Evolutionary conservation across 352 stramenopile genomes (phyloP).

Genomic region (Phytophthora cactorum): DNA sequence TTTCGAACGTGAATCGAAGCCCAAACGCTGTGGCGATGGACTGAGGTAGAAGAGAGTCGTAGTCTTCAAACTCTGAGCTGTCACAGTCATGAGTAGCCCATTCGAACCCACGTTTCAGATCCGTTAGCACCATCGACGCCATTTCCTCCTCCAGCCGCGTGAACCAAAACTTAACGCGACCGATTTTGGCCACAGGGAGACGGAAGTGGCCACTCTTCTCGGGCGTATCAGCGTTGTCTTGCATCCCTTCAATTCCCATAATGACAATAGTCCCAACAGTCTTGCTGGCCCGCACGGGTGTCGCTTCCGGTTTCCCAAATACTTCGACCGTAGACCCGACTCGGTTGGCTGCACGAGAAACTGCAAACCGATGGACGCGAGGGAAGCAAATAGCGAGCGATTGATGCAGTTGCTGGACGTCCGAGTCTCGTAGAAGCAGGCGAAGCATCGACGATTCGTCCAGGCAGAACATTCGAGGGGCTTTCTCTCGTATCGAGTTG

Average conservation of each 20-base stretch:
- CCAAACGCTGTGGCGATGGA: conserved; percentile 31
- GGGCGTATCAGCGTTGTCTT: background rate
- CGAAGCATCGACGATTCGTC: conserved; percentile 48
- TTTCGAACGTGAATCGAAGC: conserved; percentile 44
- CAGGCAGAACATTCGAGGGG: conserved; percentile 49
- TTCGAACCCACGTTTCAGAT: conserved; percentile 42
- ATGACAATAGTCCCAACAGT: conserved; percentile 32
- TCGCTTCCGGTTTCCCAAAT: conserved; percentile 21
- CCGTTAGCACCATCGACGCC: conserved; percentile 41
- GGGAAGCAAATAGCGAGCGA: conserved; percentile 52
- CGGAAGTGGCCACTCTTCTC: conserved; percentile 23
- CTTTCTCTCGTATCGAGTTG: conserved; percentile 38
- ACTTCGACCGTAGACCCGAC: conserved; percentile 27
- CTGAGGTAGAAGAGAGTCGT: conserved; percentile 36
- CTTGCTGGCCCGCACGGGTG: conserved; percentile 8
- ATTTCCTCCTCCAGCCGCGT: conserved; percentile 69
- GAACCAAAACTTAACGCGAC: conserved; percentile 72
- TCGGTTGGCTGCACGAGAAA: conserved; percentile 20
- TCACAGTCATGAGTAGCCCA: conserved; percentile 17
- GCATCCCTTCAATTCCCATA: conserved; percentile 24
- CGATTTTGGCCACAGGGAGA: conserved; percentile 69
- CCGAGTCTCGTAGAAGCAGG: conserved; percentile 47
- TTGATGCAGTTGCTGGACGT: conserved; percentile 34
- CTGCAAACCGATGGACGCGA: conserved; percentile 40
- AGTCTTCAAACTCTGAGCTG: background rate